A percentile compares a stretch with the other conserved stretches of the same genome.
Evolutionary conservation across 305 asterid species (phyloP).

Genomic region (Vinca major): DNA sequence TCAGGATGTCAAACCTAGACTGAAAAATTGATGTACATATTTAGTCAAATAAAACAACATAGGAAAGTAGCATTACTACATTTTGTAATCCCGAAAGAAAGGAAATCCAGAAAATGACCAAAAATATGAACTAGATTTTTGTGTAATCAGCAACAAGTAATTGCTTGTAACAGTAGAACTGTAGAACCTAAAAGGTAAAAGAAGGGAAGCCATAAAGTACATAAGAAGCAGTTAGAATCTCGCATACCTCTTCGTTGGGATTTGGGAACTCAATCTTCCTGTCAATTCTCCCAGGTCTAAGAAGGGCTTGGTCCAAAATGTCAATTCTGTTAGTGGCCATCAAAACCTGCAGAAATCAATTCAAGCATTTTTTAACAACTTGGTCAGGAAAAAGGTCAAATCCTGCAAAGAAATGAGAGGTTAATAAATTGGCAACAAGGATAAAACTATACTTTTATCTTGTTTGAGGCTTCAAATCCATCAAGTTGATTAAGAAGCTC

Average conservation of each 20-base stretch:
- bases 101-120: constrained; percentile 15
- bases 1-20: constrained; percentile 31
- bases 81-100: background rate
- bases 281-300: constrained; percentile 79
- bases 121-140: constrained; percentile 59
- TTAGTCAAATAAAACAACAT: background rate
- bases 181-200: background rate
- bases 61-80: background rate
- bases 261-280: constrained; percentile 85
- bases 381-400: background rate
- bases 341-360: constrained; percentile 39
- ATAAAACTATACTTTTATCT: constrained; percentile 37
- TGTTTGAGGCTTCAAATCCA: constrained; percentile 40
- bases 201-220: background rate
- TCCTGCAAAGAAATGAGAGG: constrained; percentile 1
- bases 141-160: constrained; percentile 55
- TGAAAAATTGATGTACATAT: background rate
- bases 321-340: constrained; percentile 90
- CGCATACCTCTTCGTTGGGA: constrained; percentile 67
- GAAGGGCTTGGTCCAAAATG: constrained; percentile 77
- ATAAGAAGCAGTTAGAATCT: background rate
- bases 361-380: background rate
- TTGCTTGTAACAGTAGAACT: background rate
- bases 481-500: constrained; percentile 38
- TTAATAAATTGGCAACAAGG: background rate